These are phyloP conservation scores for Colletotrichum navitas DNA, from an alignment of 2,329 filamentous ascomycete species.

Conservation along the genomic window DNA sequence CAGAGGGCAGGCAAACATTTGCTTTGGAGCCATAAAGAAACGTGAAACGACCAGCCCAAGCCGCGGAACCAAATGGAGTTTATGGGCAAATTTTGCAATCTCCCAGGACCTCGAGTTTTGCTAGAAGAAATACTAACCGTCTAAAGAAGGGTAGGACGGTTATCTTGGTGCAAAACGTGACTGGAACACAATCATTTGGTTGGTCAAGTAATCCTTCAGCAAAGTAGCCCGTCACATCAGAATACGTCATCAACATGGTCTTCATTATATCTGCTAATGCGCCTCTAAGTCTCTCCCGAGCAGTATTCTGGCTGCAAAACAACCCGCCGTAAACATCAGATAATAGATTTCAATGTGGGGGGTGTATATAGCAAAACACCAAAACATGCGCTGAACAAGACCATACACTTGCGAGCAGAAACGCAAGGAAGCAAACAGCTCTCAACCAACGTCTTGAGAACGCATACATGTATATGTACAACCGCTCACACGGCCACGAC, in stretches of 20 bases:
- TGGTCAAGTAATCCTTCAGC: too few species aligned
- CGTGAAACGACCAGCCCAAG: neutral
- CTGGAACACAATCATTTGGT: too few species aligned
- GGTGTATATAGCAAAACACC: neutral
- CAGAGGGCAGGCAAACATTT: neutral
- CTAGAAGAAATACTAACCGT: neutral
- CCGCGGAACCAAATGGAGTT: neutral
- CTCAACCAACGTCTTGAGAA: neutral
- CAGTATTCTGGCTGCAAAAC: neutral
- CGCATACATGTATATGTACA: neutral
- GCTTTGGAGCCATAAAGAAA: neutral
- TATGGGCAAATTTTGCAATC: too few species aligned
- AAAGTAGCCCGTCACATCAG: neutral
- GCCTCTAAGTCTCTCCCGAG: neutral
- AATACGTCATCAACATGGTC: neutral
- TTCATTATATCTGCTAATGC: neutral
- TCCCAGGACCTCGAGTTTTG: too few species aligned
- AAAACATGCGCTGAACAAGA: neutral
- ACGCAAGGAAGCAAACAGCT: neutral
- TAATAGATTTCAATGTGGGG: neutral
- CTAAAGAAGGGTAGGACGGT: neutral
- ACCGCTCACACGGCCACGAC: slow-evolving; percentile 27
- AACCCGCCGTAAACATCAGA: too few species aligned
- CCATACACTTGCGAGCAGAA: neutral
- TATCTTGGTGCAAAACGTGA: neutral